Evolutionary conservation across 192 early-diverging fungal species (phyloP).

Genomic region (Diversispora eburnea): DNA sequence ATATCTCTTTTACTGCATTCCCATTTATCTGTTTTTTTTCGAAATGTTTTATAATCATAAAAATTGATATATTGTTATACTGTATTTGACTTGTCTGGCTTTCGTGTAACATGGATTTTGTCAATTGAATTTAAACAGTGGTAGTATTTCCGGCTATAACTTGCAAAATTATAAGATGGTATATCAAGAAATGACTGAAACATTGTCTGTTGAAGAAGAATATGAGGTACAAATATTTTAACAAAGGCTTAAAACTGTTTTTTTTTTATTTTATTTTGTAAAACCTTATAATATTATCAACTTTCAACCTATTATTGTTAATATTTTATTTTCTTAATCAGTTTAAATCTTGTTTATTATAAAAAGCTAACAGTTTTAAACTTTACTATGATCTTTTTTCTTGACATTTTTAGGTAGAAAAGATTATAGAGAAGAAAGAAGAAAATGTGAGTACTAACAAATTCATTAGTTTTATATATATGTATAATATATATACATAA

Average conservation of each 20-base stretch:
- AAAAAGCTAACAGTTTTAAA: too few species aligned
- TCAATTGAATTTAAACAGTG: too few species aligned
- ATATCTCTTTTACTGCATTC: constrained; percentile 84
- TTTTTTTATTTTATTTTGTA: neutral
- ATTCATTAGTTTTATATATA: neutral
- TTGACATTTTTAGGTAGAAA: neutral
- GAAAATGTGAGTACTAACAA: neutral
- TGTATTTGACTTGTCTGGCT: too few species aligned
- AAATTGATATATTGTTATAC: too few species aligned
- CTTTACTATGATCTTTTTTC: neutral
- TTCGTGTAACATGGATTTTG: too few species aligned
- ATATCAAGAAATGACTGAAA: neutral
- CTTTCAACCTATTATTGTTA: neutral
- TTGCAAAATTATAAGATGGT: neutral
- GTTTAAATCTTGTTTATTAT: too few species aligned
- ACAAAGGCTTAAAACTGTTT: neutral
- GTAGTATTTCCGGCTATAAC: too few species aligned
- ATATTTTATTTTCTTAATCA: too few species aligned
- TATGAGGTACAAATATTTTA: neutral
- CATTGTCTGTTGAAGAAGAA: neutral
- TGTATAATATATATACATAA: neutral
- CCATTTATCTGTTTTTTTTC: constrained; percentile 54
- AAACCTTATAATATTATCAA: neutral
- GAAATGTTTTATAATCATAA: too few species aligned
- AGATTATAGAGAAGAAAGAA: neutral